These are phyloP conservation scores for Cinchona pubescens DNA, from an alignment of 257 asterid genomes.

Conservation along the genomic window DNA sequence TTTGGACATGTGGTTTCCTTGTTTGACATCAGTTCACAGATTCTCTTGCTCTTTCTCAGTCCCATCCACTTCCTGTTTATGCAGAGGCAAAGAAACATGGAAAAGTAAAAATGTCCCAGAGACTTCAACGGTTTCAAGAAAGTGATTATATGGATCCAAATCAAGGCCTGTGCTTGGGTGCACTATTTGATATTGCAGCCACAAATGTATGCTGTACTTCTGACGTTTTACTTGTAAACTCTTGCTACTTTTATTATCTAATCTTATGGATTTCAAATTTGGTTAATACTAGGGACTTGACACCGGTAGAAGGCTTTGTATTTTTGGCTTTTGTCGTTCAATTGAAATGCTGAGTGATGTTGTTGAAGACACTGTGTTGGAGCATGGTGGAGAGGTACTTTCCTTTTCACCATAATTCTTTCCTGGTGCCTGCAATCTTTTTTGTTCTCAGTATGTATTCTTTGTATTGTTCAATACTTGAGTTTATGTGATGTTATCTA, in stretches of 20 bases:
- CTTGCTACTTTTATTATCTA: background rate
- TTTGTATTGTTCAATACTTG: background rate
- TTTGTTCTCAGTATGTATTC: background rate
- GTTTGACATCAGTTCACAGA: background rate
- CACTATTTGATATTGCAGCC: constrained; percentile 96
- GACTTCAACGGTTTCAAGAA: constrained; percentile 69
- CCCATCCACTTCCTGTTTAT: constrained; percentile 15
- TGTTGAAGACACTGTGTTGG: constrained; percentile 93
- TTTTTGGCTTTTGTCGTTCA: constrained; percentile 94
- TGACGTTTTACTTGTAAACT: constrained; percentile 10
- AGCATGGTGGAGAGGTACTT: constrained; percentile 97
- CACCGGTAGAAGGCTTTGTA: constrained; percentile 82
- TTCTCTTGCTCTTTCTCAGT: too few relatives aligned
- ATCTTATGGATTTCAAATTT: constrained; percentile 15
- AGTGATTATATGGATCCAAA: constrained; percentile 93
- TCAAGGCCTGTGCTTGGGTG: constrained; percentile 88
- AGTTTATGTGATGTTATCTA: background rate
- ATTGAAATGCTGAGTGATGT: constrained; percentile 98
- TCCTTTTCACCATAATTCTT: background rate
- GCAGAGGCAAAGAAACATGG: constrained; percentile 77
- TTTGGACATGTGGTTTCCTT: background rate
- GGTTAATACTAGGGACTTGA: constrained; percentile 66
- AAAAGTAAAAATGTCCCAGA: constrained; percentile 50
- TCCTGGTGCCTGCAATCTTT: background rate
- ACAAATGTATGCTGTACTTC: constrained; percentile 60